Conservation (phyloP, 176 grass and related monocot genomes). For the Cenchrus americanus region DNA sequence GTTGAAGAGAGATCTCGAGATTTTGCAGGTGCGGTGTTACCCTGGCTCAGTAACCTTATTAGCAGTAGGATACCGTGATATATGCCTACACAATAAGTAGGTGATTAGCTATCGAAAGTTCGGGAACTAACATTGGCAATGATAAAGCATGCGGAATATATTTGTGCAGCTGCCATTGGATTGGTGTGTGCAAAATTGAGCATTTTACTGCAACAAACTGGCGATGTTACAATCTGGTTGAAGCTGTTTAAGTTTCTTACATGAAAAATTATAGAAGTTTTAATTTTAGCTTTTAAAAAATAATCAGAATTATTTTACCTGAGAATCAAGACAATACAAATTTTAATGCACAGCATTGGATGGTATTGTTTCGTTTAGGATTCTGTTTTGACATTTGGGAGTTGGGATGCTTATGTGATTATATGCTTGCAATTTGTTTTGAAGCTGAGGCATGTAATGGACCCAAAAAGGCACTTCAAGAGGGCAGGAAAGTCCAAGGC, state of each 20-base stretch:
- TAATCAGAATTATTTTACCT: background rate
- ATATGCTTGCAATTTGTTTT: slow-evolving; percentile 40
- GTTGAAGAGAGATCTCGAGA: slow-evolving; percentile 88
- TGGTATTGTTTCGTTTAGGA: background rate
- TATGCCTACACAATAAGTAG: background rate
- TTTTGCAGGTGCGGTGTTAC: slow-evolving; percentile 71
- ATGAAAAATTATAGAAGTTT: background rate
- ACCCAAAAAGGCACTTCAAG: slow-evolving; percentile 98
- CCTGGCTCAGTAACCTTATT: background rate
- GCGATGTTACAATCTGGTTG: background rate
- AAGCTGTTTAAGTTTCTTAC: slow-evolving; percentile 2
- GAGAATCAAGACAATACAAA: slow-evolving; percentile 1
- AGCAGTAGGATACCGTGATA: background rate
- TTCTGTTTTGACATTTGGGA: background rate
- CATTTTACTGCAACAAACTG: background rate
- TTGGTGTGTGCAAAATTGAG: background rate
- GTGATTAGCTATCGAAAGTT: background rate
- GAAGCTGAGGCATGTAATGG: slow-evolving; percentile 82
- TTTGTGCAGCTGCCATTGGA: background rate
- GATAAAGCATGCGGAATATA: background rate
- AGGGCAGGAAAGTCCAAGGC: slow-evolving; percentile 75
- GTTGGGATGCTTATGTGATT: background rate
- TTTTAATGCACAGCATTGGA: background rate
- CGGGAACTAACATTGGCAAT: background rate
- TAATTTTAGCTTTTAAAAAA: background rate